Evolutionary conservation across 441 rosid species (phyloP), one percentile per base, ranked within the genome.

Genomic region (Melastoma candidum): DNA sequence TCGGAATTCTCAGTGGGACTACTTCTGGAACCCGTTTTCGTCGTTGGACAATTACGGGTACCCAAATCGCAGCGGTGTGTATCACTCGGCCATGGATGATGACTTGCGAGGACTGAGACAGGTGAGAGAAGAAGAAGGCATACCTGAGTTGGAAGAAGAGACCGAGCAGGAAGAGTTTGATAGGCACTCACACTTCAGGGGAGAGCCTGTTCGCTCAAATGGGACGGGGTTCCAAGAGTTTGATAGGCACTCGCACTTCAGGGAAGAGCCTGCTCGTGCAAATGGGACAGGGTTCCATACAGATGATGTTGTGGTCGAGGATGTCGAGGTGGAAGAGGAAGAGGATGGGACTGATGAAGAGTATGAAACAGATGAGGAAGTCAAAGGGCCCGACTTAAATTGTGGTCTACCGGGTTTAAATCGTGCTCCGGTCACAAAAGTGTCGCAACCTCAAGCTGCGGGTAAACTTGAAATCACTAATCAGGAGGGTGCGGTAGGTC

Each of bases 101-200:
- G 97, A 89, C 49, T 69, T 72, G 13, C 67, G 81, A 70, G 98
- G 95, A 22, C 69, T 88, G 26, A 86, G 96, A 68, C 88, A 82
- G 68, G 97, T 93, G 64, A 66, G 97, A 54, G 97, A 93, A 60
- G 99, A 86, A 77, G 97, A 93, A 77, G 99, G 96, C 47, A 93
- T 93, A 66, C 99, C 97, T 3, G 99, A 93, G 60, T 64, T 93
- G 63, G 99, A 89, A 69, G 92, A 84, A 75, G 99, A 75, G 63
- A 75, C 82, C 67, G 81, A 82, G 63, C 78, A 76, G 3, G 93
- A 81, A 58, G 81, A 63, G 56, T 55, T 62, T 53, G 74, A 67
- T 71, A 70, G 44, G 52, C 68, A 44, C 47, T 67, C 3, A 11
- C 68, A 66, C 63, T 44, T 12, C 53, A 51, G 46, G 1, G 76